These are phyloP conservation scores for Citrus reticulata DNA, from an alignment of 345 rosid species.

Conservation along the genomic window DNA sequence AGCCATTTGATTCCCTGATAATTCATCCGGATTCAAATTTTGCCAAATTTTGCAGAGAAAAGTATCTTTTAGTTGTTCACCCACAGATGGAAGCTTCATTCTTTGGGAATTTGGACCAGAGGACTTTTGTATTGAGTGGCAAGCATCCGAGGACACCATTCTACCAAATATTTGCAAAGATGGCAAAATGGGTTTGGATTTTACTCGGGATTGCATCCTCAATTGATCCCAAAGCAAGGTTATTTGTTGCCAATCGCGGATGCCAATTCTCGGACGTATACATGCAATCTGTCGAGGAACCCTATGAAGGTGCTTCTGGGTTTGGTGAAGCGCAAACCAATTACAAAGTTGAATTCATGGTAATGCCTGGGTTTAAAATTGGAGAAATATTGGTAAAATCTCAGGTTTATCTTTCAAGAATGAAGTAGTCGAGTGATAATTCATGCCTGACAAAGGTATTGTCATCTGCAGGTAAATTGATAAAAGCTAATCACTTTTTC, in stretches of 20 bases:
- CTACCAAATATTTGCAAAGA: conserved; percentile 48
- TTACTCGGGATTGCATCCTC: conserved; percentile 43
- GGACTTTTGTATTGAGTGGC: conserved; percentile 42
- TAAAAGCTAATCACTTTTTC: conserved; percentile 2
- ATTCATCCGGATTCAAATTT: conserved; percentile 45
- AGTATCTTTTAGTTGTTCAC: conserved; percentile 58
- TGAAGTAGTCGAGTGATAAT: background rate
- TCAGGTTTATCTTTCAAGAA: conserved; percentile 46
- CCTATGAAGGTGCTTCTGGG: background rate
- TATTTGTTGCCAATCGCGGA: conserved; percentile 46
- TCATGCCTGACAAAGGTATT: background rate
- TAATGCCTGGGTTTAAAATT: conserved; percentile 61
- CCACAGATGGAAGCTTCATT: conserved; percentile 56
- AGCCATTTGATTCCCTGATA: conserved; percentile 41
- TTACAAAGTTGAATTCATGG: conserved; percentile 46
- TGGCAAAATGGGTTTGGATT: conserved; percentile 66
- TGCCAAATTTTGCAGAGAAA: conserved; percentile 43
- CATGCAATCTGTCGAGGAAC: conserved; percentile 42
- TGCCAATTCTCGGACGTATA: conserved; percentile 36
- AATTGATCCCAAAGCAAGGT: conserved; percentile 42
- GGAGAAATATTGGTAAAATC: conserved; percentile 38
- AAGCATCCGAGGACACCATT: conserved; percentile 64
- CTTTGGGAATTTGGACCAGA: conserved; percentile 62
- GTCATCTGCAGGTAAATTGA: background rate
- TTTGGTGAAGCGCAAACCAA: conserved; percentile 12